phyloP scores from a whole-genome alignment of 1,139 yeast species.

The Saccharomyces hybrid region DNA sequence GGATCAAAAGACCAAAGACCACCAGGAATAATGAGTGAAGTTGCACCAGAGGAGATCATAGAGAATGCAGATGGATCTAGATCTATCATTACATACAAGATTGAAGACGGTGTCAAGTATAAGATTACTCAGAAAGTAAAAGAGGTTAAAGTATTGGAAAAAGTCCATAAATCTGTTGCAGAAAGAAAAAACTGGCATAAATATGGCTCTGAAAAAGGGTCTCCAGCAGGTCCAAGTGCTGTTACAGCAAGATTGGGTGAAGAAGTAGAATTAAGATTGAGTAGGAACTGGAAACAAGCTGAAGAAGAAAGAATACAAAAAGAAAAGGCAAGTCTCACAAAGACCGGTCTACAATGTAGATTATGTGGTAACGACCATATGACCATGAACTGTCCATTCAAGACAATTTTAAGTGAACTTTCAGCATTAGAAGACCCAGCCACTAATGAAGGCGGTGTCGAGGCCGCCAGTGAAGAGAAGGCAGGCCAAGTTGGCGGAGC shows the following conservation, averaged over 20 bases:
- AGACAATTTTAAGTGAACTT: conserved; percentile 68
- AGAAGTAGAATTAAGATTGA: conserved; percentile 61
- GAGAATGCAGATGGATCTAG: conserved; percentile 83
- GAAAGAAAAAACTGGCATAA: conserved; percentile 66
- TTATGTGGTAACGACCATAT: conserved; percentile 91
- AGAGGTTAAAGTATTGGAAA: conserved; percentile 70
- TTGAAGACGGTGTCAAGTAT: conserved; percentile 77
- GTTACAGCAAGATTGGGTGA: conserved; percentile 89
- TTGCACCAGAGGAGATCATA: conserved; percentile 61
- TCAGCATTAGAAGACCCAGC: conserved; percentile 37
- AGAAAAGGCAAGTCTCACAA: conserved; percentile 49
- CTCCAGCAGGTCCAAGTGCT: conserved; percentile 79
- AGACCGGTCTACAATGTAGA: conserved; percentile 62
- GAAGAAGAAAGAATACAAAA: conserved; percentile 53
- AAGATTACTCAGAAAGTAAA: conserved; percentile 80
- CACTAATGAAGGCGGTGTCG: conserved; percentile 31
- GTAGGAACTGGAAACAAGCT: conserved; percentile 66
- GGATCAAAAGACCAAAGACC: background rate
- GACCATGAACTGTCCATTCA: conserved; percentile 93
- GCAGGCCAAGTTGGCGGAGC: conserved; percentile 24
- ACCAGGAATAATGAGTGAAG: conserved; percentile 33
- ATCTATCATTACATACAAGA: conserved; percentile 72
- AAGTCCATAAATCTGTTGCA: conserved; percentile 72
- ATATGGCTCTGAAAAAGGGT: conserved; percentile 75
- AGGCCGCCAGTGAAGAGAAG: conserved; percentile 31